Evolutionary conservation across 169 alveolate species (phyloP).

Genomic region (Plasmodium inui): DNA sequence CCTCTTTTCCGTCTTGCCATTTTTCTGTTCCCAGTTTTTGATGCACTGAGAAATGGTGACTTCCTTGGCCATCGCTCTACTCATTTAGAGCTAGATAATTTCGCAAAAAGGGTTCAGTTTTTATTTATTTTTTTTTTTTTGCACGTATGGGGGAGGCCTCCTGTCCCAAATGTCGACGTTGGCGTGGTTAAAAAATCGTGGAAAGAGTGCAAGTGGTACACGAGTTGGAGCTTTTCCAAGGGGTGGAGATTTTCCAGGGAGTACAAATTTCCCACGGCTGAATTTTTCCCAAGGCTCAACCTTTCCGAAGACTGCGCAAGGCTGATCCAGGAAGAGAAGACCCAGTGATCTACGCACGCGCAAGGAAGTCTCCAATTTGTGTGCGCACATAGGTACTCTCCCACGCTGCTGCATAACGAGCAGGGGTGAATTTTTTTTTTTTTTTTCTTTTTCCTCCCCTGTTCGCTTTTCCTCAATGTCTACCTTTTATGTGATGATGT

Average conservation of each 20-base stretch:
- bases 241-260: background rate
- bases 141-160: background rate
- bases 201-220: background rate
- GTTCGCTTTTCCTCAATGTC: background rate
- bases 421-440: background rate
- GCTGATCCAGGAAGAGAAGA: background rate
- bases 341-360: background rate
- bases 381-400: background rate
- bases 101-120: background rate
- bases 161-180: background rate
- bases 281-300: background rate
- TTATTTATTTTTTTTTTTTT: background rate
- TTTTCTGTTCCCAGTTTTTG: slow-evolving; percentile 71
- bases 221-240: background rate
- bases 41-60: slow-evolving; percentile 59
- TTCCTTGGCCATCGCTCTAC: slow-evolving; percentile 38
- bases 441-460: background rate
- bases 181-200: background rate
- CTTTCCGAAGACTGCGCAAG: background rate
- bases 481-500: background rate
- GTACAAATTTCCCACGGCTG: no score
- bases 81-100: slow-evolving; percentile 1
- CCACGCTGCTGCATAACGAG: background rate
- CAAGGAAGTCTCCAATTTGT: background rate
- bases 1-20: slow-evolving; percentile 10